Conservation (phyloP, 169 alveolate genomes). For the Miamiensis avidus region DNA sequence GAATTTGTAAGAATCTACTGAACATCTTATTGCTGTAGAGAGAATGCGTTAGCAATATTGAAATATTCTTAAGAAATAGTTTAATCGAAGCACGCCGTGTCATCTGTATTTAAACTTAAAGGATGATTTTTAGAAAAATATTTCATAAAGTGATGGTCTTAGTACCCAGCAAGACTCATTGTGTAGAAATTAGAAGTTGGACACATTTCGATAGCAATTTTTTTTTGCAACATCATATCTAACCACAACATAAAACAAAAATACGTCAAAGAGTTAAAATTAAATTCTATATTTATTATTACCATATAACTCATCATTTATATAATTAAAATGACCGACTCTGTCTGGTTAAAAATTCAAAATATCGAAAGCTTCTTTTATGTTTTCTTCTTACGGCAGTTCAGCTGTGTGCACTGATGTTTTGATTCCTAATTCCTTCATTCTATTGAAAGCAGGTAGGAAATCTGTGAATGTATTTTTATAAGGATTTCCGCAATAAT, state of each 20-base stretch:
- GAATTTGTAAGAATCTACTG: not conserved
- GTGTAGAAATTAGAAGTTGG: slow-evolving; percentile 60
- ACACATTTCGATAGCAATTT: slow-evolving; percentile 74
- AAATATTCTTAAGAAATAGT: slow-evolving; percentile 16
- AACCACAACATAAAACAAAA: too few species aligned
- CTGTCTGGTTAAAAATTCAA: slow-evolving; percentile 76
- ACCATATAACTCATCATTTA: slow-evolving; percentile 31
- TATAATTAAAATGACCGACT: slow-evolving; percentile 70
- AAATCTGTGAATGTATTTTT: slow-evolving; percentile 47
- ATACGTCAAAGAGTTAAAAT: too few species aligned
- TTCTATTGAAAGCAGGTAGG: slow-evolving; percentile 46
- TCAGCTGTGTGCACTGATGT: slow-evolving; percentile 72
- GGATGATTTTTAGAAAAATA: slow-evolving; percentile 19
- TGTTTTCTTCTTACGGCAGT: slow-evolving; percentile 20
- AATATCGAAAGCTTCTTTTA: slow-evolving; percentile 62
- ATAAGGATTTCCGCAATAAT: slow-evolving; percentile 78
- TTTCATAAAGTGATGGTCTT: slow-evolving; percentile 26
- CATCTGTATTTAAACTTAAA: slow-evolving; percentile 37
- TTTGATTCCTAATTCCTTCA: slow-evolving; percentile 60
- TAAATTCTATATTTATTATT: too few species aligned
- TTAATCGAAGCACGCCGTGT: slow-evolving; percentile 29
- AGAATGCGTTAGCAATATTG: not conserved
- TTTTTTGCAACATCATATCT: too few species aligned
- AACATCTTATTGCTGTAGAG: not conserved
- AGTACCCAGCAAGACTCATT: not conserved